A percentile compares a stretch with the other conserved stretches of the same genome.
phyloP scores from a whole-genome alignment of 768 basidiomycete genomes.

The Serendipita vermifera region DNA sequence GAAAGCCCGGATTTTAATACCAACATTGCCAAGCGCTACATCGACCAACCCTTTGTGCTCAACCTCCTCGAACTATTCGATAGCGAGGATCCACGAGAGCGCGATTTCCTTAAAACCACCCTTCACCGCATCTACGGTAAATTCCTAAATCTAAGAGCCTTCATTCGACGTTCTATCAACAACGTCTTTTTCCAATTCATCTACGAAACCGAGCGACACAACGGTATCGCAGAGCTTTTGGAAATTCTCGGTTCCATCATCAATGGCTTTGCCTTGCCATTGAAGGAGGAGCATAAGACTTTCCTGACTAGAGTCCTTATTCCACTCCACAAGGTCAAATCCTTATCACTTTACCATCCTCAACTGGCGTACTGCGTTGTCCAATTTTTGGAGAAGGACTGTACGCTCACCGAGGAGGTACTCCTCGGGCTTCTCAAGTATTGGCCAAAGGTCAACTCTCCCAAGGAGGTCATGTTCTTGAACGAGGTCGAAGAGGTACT shows the following conservation, averaged over 20 bases:
- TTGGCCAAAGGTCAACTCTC: slow-evolving; percentile 99
- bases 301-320: slow-evolving; percentile 90
- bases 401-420: slow-evolving; percentile 84
- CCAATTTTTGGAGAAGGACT: slow-evolving; percentile 96
- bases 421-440: slow-evolving; percentile 90
- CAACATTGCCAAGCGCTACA: slow-evolving; percentile 92
- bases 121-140: slow-evolving; percentile 98
- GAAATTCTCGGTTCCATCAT: slow-evolving; percentile 99
- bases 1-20: slow-evolving; percentile 98
- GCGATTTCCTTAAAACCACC: slow-evolving; percentile 98
- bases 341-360: slow-evolving; percentile 96
- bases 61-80: slow-evolving; percentile 97
- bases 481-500: slow-evolving; percentile 99
- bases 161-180: slow-evolving; percentile 97
- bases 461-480: slow-evolving; percentile 99
- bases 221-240: slow-evolving; percentile 94
- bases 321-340: slow-evolving; percentile 96
- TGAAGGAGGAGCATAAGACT: slow-evolving; percentile 98
- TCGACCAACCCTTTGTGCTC: slow-evolving; percentile 91
- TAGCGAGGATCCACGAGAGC: slow-evolving; percentile 95
- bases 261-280: slow-evolving; percentile 94
- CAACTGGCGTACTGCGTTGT: slow-evolving; percentile 98
- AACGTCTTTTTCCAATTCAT: slow-evolving; percentile 99
- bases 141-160: slow-evolving; percentile 95
- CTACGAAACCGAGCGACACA: slow-evolving; percentile 97